Base-by-base conservation (phyloP, 169 alveolate species). In the Cryptosporidium ryanae region DNA sequence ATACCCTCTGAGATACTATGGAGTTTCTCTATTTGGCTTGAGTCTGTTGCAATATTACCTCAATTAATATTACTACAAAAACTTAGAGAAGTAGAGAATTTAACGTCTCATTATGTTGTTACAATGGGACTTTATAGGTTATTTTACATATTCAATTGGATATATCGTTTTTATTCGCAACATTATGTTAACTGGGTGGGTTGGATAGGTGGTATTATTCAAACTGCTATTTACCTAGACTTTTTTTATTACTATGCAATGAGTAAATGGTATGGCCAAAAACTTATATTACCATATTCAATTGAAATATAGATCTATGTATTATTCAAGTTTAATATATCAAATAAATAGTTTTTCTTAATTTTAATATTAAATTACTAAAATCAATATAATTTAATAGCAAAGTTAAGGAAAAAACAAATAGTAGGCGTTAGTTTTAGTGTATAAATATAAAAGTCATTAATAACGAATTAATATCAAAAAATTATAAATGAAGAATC, bases 11-110 rank as follows among this genome's bases (percentile, higher is more conserved):
- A 96, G 65, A 83, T 97, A 46, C 54, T 94, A 10, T 97, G 99
- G 99, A 93, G 98, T 49, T 96, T 94, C 83, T 95, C 98, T 65
- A 94, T 97, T 32, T 97, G 99, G 98, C 94, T 97, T 49, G 99
- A 97, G 93, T 90, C 98, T 50, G 98, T 97, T 1, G 98, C 99
- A 46, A 96, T 97, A 82, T 82, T 97, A 34, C 99, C 99, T 18
- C 99, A 97, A 92, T 91, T 97, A 50, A 92, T 95, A 13, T 95
- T 97, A 90, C 91, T 97, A 61, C 96, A 97, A 82, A 96, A 95
- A 82, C 95, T 96, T 90, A 93, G 97, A 54, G 97, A 96, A 68
- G 98, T 97, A 6, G 99, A 97, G 90, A 95, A 96, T 82, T 93
- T 97, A 66, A 97, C 99, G n/a, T 95, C 99, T 2, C 95, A 97